Evolutionary conservation across 2,329 filamentous ascomycete species (phyloP), one percentile per base, ranked within the genome.

Genomic region (Fusarium aywerte): DNA sequence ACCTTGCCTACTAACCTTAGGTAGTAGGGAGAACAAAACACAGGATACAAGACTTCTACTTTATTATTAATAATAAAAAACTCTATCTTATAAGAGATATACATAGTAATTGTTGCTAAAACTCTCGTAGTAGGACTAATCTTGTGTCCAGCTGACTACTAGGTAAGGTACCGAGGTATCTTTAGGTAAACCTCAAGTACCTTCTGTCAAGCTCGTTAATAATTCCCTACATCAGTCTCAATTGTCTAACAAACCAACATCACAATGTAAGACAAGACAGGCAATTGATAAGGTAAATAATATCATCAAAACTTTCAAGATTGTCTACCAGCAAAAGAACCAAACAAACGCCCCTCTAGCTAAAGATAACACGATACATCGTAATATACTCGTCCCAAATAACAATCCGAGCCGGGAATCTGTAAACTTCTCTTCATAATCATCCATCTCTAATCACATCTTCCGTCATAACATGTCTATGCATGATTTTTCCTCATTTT

Each of bases 341-440:
- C 45, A 49, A 49, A 48, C 32, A 67, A 73, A 74, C 70, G 70
- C 70, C 70, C 61, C 48, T 69, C 62, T 70, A 67, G 44, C 66
- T 64, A 63, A 67, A 55, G 33, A 53, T 67, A 67, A 56, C 66
- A 67, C 59, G 49, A 72, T 74, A 72, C 68, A 68, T 74, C 67
- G 47, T 73, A 55, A 73, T 68, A 72, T 72, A 68, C 60, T 70
- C 69, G 62, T 68, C 58, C 58, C 69, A 63, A 65, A 65, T 54
- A 65, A 60, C 49, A 62, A 63, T 55, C 65, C 67, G 50, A 38
- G 45, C 62, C 56, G 53, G 60, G 65, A 58, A 64, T 70, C 53
- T 68, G 69, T 60, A 66, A 39, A 25, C 49, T 65, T 67, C 58
- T 60, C 62, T 67, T 69, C 67, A 58, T 73, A 62, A 70, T 73